Percentiles rank a stretch among this genome's conserved stretches.
phyloP scores from a whole-genome alignment of 2,329 filamentous ascomycete genomes.

The Colletotrichum lupini region DNA sequence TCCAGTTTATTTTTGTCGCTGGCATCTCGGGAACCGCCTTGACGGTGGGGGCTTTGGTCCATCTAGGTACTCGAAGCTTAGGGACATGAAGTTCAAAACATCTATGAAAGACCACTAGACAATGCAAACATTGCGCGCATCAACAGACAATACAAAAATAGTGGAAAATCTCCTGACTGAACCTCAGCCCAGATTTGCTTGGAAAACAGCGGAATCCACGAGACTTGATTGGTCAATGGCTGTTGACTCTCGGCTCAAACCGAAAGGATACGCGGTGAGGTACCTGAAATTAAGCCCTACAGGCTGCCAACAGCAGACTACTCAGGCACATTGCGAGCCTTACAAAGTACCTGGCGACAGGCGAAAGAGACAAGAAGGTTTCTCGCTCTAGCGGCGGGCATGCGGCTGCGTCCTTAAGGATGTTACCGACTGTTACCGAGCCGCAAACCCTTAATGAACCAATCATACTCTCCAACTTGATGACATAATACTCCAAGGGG shows the following conservation, averaged over 20 bases:
- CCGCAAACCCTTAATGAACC: not conserved
- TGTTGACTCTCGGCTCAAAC: not conserved
- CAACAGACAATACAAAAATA: not conserved
- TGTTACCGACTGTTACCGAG: constrained; percentile 33
- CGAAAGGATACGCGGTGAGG: not conserved
- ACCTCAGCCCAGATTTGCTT: constrained; percentile 15
- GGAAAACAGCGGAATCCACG: not conserved
- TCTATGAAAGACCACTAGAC: not conserved
- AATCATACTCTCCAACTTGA: not conserved
- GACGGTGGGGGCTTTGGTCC: not conserved
- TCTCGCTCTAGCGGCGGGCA: constrained; percentile 24
- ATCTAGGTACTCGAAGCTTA: not conserved
- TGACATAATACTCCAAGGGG: not conserved
- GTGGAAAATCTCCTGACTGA: constrained; percentile 14
- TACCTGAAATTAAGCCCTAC: not conserved
- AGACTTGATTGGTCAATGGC: constrained; percentile 18
- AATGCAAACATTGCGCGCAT: not conserved
- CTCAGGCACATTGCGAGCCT: not conserved
- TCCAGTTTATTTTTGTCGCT: constrained; percentile 10
- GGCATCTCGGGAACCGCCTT: constrained; percentile 1
- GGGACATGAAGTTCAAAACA: not conserved
- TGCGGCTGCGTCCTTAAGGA: constrained; percentile 15
- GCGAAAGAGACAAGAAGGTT: not conserved
- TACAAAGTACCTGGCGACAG: too few relatives aligned
- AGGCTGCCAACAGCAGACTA: not conserved